These are phyloP conservation scores for Acidiella bohemica DNA, from an alignment of 495 filamentous ascomycete genomes.

Conservation along the genomic window DNA sequence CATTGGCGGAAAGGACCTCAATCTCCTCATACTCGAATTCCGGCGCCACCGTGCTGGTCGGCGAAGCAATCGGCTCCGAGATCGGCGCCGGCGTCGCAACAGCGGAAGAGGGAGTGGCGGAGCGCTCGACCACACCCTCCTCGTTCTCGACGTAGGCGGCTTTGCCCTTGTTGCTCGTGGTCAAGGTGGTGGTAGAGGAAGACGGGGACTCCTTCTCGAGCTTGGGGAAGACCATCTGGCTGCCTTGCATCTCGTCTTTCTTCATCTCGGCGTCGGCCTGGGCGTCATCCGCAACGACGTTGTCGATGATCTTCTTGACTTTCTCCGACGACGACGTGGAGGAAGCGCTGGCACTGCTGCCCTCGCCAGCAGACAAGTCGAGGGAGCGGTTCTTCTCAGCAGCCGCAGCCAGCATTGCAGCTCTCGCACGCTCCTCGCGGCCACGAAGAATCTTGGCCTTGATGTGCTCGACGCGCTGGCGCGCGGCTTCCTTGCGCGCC, in stretches of 20 bases:
- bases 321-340: background rate
- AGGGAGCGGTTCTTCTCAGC: slow-evolving; percentile 8
- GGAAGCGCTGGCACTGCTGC: background rate
- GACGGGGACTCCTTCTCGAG: slow-evolving; percentile 87
- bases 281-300: slow-evolving; percentile 7
- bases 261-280: slow-evolving; percentile 12
- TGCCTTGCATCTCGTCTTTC: slow-evolving; percentile 28
- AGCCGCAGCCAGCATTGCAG: slow-evolving; percentile 3
- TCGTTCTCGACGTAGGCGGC: slow-evolving; percentile 26
- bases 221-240: slow-evolving; percentile 92
- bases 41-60: slow-evolving; percentile 11
- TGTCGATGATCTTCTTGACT: slow-evolving; percentile 12
- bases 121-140: slow-evolving; percentile 20
- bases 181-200: slow-evolving; percentile 42
- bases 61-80: slow-evolving; percentile 6
- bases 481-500: slow-evolving; percentile 17
- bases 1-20: slow-evolving; percentile 39
- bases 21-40: slow-evolving; percentile 50
- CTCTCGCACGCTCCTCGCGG: slow-evolving; percentile 17
- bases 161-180: slow-evolving; percentile 31
- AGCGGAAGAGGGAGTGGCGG: slow-evolving; percentile 3
- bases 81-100: slow-evolving; percentile 1
- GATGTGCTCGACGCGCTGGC: slow-evolving; percentile 16
- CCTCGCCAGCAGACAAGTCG: slow-evolving; percentile 18
- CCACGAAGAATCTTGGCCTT: slow-evolving; percentile 19